phyloP scores from a whole-genome alignment of 805 yeast genomes.

The Tetrapisispora nanseiensis region DNA sequence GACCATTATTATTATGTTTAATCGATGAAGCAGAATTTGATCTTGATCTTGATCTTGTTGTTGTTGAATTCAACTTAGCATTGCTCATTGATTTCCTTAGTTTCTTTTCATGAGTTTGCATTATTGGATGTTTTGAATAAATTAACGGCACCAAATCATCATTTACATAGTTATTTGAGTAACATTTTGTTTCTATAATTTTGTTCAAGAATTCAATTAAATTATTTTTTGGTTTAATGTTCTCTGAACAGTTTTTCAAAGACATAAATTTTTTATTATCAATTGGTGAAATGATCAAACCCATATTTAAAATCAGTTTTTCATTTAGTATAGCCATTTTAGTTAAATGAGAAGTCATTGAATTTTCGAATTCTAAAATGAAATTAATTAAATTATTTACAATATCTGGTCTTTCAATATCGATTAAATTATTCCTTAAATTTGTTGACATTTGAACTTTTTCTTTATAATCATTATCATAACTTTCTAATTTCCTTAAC shows the following conservation, averaged over 20 bases:
- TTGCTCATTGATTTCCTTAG: neutral
- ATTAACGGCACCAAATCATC: slow-evolving; percentile 54
- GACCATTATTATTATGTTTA: neutral
- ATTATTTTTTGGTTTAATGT: slow-evolving; percentile 4
- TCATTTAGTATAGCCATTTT: slow-evolving; percentile 84
- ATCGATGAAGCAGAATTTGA: neutral
- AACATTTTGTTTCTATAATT: slow-evolving; percentile 23
- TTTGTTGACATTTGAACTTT: slow-evolving; percentile 66
- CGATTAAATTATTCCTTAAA: slow-evolving; percentile 60
- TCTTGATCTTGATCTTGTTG: neutral
- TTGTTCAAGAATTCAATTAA: slow-evolving; percentile 57
- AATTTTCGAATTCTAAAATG: slow-evolving; percentile 80
- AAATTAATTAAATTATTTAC: slow-evolving; percentile 63
- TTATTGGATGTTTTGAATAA: slow-evolving; percentile 60
- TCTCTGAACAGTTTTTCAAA: neutral
- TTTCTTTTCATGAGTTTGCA: slow-evolving; percentile 19
- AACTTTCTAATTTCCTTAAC: slow-evolving; percentile 64
- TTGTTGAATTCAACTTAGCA: neutral
- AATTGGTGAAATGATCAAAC: slow-evolving; percentile 73
- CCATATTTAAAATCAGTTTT: slow-evolving; percentile 71
- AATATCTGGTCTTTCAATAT: slow-evolving; percentile 66
- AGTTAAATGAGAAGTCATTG: slow-evolving; percentile 76
- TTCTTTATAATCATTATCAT: slow-evolving; percentile 78
- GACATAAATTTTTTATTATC: slow-evolving; percentile 16
- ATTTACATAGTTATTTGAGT: slow-evolving; percentile 23